These are phyloP conservation scores for Suillus alpinus DNA, from an alignment of 768 basidiomycete species.

Conservation along the genomic window DNA sequence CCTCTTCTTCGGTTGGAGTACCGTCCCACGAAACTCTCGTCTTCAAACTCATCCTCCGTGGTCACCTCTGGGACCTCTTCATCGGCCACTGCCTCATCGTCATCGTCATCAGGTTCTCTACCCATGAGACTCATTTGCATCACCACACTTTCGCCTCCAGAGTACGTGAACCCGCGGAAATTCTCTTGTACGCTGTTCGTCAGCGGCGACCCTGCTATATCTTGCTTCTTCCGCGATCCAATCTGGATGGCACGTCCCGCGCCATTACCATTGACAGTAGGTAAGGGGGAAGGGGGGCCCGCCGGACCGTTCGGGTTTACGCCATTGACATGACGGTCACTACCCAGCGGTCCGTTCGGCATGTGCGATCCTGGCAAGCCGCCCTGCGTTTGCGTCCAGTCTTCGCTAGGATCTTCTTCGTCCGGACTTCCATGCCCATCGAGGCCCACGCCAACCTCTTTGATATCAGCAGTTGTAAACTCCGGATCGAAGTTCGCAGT, in stretches of 20 bases:
- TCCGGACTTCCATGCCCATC: constrained; percentile 44
- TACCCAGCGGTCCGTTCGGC: constrained; percentile 78
- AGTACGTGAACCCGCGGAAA: constrained; percentile 92
- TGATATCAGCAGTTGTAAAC: constrained; percentile 90
- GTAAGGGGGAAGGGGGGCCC: neutral
- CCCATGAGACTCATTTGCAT: constrained; percentile 42
- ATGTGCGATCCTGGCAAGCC: constrained; percentile 45
- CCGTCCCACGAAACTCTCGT: constrained; percentile 62
- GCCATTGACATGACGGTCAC: constrained; percentile 37
- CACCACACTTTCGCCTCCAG: constrained; percentile 66
- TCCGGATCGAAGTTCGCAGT: constrained; percentile 98
- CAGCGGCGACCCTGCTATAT: constrained; percentile 59
- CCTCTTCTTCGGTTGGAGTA: constrained; percentile 60
- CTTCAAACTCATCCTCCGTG: constrained; percentile 78
- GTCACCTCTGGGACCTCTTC: constrained; percentile 47
- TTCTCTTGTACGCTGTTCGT: constrained; percentile 95
- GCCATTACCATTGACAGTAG: constrained; percentile 17
- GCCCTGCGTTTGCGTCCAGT: constrained; percentile 44
- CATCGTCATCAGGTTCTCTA: constrained; percentile 30
- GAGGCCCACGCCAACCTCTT: constrained; percentile 58
- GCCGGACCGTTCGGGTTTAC: constrained; percentile 12
- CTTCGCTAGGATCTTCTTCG: constrained; percentile 69
- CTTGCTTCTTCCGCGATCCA: constrained; percentile 43
- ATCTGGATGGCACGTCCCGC: constrained; percentile 48
- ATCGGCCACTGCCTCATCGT: constrained; percentile 47